phyloP scores from a whole-genome alignment of 2,329 filamentous ascomycete species.

The Talaromyces rugulosus region DNA sequence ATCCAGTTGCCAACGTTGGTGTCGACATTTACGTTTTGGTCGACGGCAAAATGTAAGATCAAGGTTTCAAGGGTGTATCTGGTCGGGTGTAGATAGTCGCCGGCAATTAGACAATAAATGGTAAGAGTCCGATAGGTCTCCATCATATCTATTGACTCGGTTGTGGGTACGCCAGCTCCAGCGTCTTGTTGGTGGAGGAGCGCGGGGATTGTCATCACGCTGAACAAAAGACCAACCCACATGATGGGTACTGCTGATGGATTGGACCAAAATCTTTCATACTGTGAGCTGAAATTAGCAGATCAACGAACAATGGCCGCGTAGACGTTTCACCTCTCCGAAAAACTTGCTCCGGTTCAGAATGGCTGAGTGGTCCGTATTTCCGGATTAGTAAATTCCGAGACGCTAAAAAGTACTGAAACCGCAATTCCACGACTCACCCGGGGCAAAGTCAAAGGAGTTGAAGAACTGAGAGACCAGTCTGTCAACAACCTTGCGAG shows the following conservation, averaged over 20 bases:
- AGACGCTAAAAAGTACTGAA: not conserved
- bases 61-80: constrained; percentile 9
- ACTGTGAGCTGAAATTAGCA: constrained; percentile 4
- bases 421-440: not conserved
- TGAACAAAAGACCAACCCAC: constrained; percentile 11
- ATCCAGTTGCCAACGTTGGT: constrained; percentile 50
- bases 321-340: constrained; percentile 1
- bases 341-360: constrained; percentile 3
- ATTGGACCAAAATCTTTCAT: constrained; percentile 6
- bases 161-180: not conserved
- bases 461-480: constrained; percentile 9
- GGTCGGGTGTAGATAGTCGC: constrained; percentile 8
- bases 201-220: constrained; percentile 7
- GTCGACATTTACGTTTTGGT: constrained; percentile 8
- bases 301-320: not conserved
- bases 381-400: not conserved
- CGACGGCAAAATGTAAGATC: constrained; percentile 5
- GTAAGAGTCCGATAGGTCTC: constrained; percentile 9
- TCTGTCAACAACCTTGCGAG: constrained; percentile 8
- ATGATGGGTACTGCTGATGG: constrained; percentile 7
- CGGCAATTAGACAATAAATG: constrained; percentile 8
- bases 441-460: constrained; percentile 1
- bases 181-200: constrained; percentile 9
- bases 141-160: not conserved
- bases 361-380: not conserved